Evolutionary conservation across 495 filamentous ascomycete species (phyloP).

Genomic region (Cairneyella variabilis): DNA sequence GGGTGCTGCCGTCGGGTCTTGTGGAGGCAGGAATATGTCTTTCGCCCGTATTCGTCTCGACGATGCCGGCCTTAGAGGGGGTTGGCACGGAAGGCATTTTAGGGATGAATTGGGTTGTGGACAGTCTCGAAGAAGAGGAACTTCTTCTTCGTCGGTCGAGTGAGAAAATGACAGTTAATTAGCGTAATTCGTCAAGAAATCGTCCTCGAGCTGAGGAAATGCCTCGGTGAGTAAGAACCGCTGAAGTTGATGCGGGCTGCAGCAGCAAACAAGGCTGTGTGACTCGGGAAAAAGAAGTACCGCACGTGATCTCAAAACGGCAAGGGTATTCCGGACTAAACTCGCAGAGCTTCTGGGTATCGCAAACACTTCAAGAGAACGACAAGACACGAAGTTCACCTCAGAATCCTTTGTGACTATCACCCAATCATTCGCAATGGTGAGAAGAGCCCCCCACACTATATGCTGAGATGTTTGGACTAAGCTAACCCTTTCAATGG

Average conservation of each 20-base stretch:
- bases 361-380: constrained; percentile 32
- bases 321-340: constrained; percentile 1
- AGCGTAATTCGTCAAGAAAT: too few species aligned
- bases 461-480: not conserved
- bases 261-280: too few species aligned
- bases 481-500: constrained; percentile 23
- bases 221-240: too few species aligned
- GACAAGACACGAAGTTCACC: constrained; percentile 12
- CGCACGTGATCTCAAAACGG: not conserved
- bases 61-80: constrained; percentile 70
- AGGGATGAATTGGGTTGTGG: constrained; percentile 16
- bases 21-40: constrained; percentile 83
- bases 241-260: too few species aligned
- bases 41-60: constrained; percentile 70
- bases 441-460: not conserved
- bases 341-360: not conserved
- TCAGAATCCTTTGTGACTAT: not conserved
- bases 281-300: too few species aligned
- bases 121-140: constrained; percentile 5
- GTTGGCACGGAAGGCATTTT: constrained; percentile 46
- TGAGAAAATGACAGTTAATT: too few species aligned
- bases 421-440: constrained; percentile 21
- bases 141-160: too few species aligned
- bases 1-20: constrained; percentile 80
- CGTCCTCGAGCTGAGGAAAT: too few species aligned